A percentile compares a stretch with the other conserved stretches of the same genome.
Evolutionary conservation across 306 rosid genomes (phyloP).

Genomic region (Datisca glomerata): DNA sequence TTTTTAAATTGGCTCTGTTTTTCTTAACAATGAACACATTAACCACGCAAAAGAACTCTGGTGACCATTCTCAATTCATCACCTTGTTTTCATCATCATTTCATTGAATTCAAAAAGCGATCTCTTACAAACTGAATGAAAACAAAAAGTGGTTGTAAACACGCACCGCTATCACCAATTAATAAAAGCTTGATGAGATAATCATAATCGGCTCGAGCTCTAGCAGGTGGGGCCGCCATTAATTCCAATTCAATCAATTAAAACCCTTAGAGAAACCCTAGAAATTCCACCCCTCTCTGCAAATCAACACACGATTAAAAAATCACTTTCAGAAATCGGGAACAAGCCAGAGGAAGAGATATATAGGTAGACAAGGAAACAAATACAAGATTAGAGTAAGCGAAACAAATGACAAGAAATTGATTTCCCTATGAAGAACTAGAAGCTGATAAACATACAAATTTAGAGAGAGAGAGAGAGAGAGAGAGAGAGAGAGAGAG

Average conservation of each 20-base stretch:
- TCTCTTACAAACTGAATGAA: no score
- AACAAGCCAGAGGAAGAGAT: background rate
- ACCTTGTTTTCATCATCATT: no score
- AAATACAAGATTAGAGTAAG: background rate
- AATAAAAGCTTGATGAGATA: conserved; percentile 75
- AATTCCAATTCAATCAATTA: background rate
- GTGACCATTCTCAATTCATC: no score
- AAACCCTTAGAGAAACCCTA: background rate
- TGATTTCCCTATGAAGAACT: no score
- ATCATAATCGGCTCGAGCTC: conserved; percentile 22
- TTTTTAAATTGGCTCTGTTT: no score
- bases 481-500: no score
- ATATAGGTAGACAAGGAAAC: background rate
- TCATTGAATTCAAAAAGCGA: no score
- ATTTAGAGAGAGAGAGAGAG: background rate
- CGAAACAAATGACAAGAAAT: background rate
- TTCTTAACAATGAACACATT: no score
- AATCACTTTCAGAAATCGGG: background rate
- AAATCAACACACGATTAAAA: background rate
- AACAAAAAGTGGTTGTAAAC: background rate
- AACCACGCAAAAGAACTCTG: no score
- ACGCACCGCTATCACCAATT: conserved; percentile 80
- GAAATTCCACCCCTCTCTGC: background rate
- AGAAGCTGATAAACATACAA: background rate
- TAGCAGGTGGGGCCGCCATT: conserved; percentile 1